Evolutionary conservation across 2,329 filamentous ascomycete genomes (phyloP), one percentile per base, ranked within the genome.

Genomic region (Monosporascus cannonballus): DNA sequence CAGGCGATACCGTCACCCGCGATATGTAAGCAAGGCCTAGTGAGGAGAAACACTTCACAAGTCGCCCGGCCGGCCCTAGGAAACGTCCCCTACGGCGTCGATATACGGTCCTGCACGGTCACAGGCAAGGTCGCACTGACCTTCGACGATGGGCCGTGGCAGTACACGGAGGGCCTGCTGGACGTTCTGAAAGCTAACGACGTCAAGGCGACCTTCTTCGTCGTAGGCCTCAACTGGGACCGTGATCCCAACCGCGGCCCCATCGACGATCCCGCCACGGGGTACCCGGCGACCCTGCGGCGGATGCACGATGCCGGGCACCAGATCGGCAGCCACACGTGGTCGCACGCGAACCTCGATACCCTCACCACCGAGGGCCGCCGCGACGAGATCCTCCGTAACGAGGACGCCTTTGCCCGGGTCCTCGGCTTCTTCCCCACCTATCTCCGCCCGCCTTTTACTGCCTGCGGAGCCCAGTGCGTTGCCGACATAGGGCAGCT

Each of bases 311-410:
- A 59, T 4, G 68, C 71, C 36, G 74, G 75, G n/a, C 76, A 78
- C 56, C 76, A 79, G 51, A 63, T 79, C 41, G 76, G 68, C 41
- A 73, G 71, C 51, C 76, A 79, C 58, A 76, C 74, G 1, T 77
- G 71, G 71, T 71, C 71, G 7, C 75, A 78, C 57, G 62, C 69
- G 50, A 70, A 77, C 55, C 65, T 75, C 4, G 67, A 64, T 47
- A 56, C 61, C 24, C 53, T 76, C 51, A 67, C 59, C 3, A 63
- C 65, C 4, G 51, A 60, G 11, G 67, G 69, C 51, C 65, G 69
- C 38, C 60, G 57, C 22, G 59, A 67, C 46, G 71, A 78, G 57
- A 74, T 78, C 64, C 57, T 71, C 27, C 70, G 69, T 51, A 73
- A 75, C 53, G 75, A 79, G 63, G 72, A 73, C 37, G 76, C 74